A percentile compares a stretch with the other conserved stretches of the same genome.
These are phyloP conservation scores for Piromyces sp. DNA, from an alignment of 192 early-diverging fungal species.

Conservation along the genomic window DNA sequence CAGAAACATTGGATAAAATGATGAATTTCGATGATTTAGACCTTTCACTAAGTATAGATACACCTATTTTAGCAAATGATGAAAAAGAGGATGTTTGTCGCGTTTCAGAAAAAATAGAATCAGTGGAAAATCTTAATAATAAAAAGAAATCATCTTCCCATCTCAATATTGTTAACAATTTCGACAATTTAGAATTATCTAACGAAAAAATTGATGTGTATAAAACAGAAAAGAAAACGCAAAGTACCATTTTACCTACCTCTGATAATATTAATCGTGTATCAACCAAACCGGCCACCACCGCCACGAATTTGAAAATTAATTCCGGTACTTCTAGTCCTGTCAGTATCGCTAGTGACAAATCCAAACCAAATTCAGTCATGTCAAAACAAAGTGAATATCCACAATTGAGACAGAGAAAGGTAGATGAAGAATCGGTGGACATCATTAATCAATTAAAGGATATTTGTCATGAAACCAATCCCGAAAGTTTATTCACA, in stretches of 20 bases:
- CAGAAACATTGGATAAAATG: not conserved
- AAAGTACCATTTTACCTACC: not conserved
- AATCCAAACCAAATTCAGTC: not conserved
- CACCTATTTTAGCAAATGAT: not conserved
- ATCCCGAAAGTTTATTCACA: constrained; percentile 17
- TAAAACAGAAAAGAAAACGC: not conserved
- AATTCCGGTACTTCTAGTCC: not conserved
- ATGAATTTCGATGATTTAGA: not conserved
- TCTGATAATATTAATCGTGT: not conserved
- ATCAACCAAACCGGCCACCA: not conserved
- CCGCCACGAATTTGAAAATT: not conserved
- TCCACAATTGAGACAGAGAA: constrained; percentile 1
- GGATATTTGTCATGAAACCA: not conserved
- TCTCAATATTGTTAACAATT: too few species aligned
- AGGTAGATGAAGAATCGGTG: not conserved
- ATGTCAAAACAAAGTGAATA: not conserved
- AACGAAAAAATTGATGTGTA: not conserved
- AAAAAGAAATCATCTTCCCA: too few species aligned
- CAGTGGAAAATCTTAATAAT: too few species aligned
- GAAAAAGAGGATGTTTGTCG: not conserved
- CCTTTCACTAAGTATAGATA: not conserved
- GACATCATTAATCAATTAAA: constrained; percentile 11
- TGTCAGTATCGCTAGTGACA: too few species aligned
- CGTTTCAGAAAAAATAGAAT: not conserved
- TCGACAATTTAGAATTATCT: too few species aligned